Evolutionary conservation across 2,329 filamentous ascomycete species (phyloP), one percentile per base, ranked within the genome.

Genomic region (Xylariaceae sp.): DNA sequence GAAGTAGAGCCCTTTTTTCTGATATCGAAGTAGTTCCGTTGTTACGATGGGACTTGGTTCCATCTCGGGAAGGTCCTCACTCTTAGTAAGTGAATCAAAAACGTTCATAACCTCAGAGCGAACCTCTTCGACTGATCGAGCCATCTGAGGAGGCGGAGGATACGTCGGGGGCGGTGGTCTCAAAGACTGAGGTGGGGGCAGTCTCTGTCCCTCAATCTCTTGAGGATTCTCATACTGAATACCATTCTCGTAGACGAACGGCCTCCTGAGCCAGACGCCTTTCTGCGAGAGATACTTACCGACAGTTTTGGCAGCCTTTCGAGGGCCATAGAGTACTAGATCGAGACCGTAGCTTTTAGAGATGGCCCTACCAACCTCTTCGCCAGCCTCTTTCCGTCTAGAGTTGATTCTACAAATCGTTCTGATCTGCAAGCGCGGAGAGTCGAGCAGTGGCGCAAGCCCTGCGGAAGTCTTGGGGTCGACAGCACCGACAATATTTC

Each of bases 1-100:
- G 71, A 96, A 98, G 71, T 87, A 86, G 0, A 98, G 81, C 0
- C 90, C 94, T 74, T 97, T 92, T 72, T 91, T 95, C 73, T 98
- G 94, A 74, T 98, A 94, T 56, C 83, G 82, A 37, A 97, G 85
- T 16, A 98, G 77, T 24, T 85, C 80, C 0, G 88, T 92, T 53
- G 82, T 81, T 50, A 95, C 82, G 6, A 78, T 74, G 2, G 76
- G 62, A 50, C 85, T 80, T 0, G 91, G 83, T 3, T 94, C 87
- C 76, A 88, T 86, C 63, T 88, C 83, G 0, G 90, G 89, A 6
- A 98, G 77, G 58, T 91, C 86, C 53, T 96, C 89, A 8, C 83
- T 87, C 66, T 87, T 87, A 23, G 87, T 84, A 34, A 97, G 84
- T 6, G 88, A 89, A 75, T 97, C 92, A 67, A 99, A 96, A 70